Base-by-base conservation (phyloP, 805 yeast genomes). In the Candida namnaoensis region DNA sequence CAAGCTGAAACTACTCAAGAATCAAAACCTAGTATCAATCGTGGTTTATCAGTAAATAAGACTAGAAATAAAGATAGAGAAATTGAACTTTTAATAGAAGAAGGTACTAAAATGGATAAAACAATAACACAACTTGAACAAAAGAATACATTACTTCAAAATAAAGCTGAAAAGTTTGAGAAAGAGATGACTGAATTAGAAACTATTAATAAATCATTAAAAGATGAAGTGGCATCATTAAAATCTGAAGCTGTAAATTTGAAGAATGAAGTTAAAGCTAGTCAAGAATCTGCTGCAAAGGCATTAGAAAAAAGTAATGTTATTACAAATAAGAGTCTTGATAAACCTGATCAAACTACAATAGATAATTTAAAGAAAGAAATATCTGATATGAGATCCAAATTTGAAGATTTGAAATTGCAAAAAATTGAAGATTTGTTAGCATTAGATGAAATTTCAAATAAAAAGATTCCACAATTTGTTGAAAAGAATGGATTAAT, bases 91-190 rank as follows among this genome's bases (percentile, higher is more conserved):
- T 55, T 75, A 10, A 49, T 71, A 25, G 67, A 64, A 28, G 78
- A 73, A 49, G 71, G 74, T 35, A 61, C 71, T 15, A 65, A 72
- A 45, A 68, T 74, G 72, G 81, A 77, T 45, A 47, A 51, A 12
- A 58, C 59, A 36, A 69, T 71, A 24, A 60, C 71, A 3, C 54
- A 56, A 10, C 56, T 69, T 24, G 71, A 69, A 45, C 46, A 51
- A 23, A 52, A 57, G 35, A 59, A 53, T 41, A 24, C 50, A 3
- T 34, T 50, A n/a, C 43, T 58, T 25, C 55, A 46, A 34, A 47
- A 52, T 3, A 60, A 52, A 46, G 47, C 51, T 40, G 61, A 44
- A 39, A 60, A 47, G 28, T 49, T 46, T 41, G 54, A 56, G 36
- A 36, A 44, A 8, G 58, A 56, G 34, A 36, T 46, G 9, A 37